These are phyloP conservation scores for Aspergillus sclerotiicarbonarius DNA, from an alignment of 495 filamentous ascomycete genomes.

Conservation along the genomic window DNA sequence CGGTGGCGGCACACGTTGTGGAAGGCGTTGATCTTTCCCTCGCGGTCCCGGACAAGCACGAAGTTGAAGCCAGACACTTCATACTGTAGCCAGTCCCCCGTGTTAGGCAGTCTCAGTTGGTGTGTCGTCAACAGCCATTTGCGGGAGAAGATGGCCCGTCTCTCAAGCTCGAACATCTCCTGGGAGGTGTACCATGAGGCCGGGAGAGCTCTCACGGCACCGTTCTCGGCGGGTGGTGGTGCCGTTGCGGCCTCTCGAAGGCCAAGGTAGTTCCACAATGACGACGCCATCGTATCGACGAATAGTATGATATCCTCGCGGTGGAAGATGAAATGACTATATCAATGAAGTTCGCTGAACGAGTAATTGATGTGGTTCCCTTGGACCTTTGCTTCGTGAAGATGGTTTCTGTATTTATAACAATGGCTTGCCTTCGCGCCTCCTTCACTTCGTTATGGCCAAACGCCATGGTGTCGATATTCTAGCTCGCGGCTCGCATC, in stretches of 20 bases:
- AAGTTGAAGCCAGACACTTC: conserved; percentile 49
- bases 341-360: background rate
- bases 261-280: conserved; percentile 26
- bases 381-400: no score
- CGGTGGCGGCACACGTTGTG: conserved; percentile 60
- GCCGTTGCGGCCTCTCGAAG: conserved; percentile 14
- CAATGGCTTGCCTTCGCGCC: no score
- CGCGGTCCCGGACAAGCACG: conserved; percentile 47
- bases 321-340: background rate
- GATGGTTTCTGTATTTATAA: no score
- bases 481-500: no score
- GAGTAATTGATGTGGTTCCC: no score
- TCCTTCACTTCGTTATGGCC: no score
- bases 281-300: conserved; percentile 3
- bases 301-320: background rate
- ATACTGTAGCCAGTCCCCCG: conserved; percentile 50
- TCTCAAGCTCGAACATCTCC: conserved; percentile 52
- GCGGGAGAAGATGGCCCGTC: conserved; percentile 51
- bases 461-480: no score
- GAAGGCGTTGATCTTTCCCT: conserved; percentile 54
- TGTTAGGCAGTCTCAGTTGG: conserved; percentile 40
- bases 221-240: conserved; percentile 9
- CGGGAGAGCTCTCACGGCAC: conserved; percentile 37
- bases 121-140: conserved; percentile 57
- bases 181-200: conserved; percentile 49